Conservation (phyloP, 768 basidiomycete genomes). For the Lanmaoa pseudosensibilis region DNA sequence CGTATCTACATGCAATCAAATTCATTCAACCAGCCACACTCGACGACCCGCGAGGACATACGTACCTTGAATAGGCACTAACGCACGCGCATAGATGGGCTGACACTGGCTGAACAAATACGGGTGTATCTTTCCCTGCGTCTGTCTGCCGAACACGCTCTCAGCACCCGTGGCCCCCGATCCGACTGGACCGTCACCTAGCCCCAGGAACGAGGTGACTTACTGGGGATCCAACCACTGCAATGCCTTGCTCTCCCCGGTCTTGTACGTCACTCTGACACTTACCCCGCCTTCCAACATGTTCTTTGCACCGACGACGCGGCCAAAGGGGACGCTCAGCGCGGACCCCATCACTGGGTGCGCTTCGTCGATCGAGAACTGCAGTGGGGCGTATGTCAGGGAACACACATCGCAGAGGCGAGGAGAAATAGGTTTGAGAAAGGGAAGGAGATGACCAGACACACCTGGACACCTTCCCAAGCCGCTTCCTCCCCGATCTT, state of each 20-base stretch:
- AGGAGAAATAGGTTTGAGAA: too few relatives aligned
- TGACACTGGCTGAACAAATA: slow-evolving; percentile 96
- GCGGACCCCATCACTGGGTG: slow-evolving; percentile 78
- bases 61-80: slow-evolving; percentile 76
- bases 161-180: neutral
- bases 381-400: neutral
- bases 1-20: slow-evolving; percentile 51
- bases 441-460: slow-evolving; percentile 15
- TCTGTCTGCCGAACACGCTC: slow-evolving; percentile 66
- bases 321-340: slow-evolving; percentile 56
- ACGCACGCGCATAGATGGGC: slow-evolving; percentile 81
- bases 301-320: slow-evolving; percentile 30
- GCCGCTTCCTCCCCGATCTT: slow-evolving; percentile 38
- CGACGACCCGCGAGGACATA: neutral
- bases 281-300: slow-evolving; percentile 33
- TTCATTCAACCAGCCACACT: neutral
- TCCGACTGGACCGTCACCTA: neutral
- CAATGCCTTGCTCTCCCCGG: slow-evolving; percentile 75
- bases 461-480: slow-evolving; percentile 46
- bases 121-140: slow-evolving; percentile 81
- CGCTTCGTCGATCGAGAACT: slow-evolving; percentile 57
- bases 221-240: slow-evolving; percentile 86
- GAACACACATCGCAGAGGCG: neutral
- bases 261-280: slow-evolving; percentile 64
- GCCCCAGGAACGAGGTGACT: slow-evolving; percentile 13